Evolutionary conservation across 1,284 basidiomycete genomes (phyloP).

Genomic region (Agroathelia rolfsii): DNA sequence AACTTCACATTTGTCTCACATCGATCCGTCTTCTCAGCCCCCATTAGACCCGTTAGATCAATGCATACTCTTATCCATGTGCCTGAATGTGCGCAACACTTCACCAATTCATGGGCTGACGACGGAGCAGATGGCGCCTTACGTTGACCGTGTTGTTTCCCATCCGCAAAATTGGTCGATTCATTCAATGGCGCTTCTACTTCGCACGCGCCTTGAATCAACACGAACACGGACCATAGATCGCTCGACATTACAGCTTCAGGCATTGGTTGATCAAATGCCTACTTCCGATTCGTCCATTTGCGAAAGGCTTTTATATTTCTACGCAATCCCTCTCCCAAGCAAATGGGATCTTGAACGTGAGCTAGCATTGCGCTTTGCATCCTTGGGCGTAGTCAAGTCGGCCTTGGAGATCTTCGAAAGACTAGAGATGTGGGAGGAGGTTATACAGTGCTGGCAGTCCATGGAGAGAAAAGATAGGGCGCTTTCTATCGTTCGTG

Average conservation of each 20-base stretch:
- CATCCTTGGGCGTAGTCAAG: slow-evolving; percentile 75
- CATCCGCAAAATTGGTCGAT: slow-evolving; percentile 90
- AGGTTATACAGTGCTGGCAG: slow-evolving; percentile 80
- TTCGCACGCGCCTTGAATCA: slow-evolving; percentile 83
- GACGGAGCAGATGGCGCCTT: slow-evolving; percentile 82
- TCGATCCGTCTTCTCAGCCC: slow-evolving; percentile 82
- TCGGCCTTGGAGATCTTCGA: slow-evolving; percentile 89
- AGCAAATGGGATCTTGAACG: slow-evolving; percentile 87
- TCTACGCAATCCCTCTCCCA: slow-evolving; percentile 74
- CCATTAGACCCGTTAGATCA: slow-evolving; percentile 86
- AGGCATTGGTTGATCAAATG: slow-evolving; percentile 92
- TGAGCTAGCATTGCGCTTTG: slow-evolving; percentile 77
- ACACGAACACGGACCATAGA: slow-evolving; percentile 84
- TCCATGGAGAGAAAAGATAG: slow-evolving; percentile 70
- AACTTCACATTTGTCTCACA: slow-evolving; percentile 40
- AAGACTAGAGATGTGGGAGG: slow-evolving; percentile 94
- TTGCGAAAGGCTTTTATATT: slow-evolving; percentile 67
- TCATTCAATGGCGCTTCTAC: slow-evolving; percentile 87
- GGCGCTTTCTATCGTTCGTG: slow-evolving; percentile 70
- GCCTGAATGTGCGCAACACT: slow-evolving; percentile 82
- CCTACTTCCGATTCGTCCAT: slow-evolving; percentile 69
- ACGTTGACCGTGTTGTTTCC: slow-evolving; percentile 75
- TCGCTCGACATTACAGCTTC: slow-evolving; percentile 80
- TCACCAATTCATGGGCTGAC: slow-evolving; percentile 84
- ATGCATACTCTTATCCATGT: slow-evolving; percentile 80